Evolutionary conservation across 2,329 filamentous ascomycete genomes (phyloP), one percentile per base, ranked within the genome.

Genomic region (Arthrobotrys megalospora): DNA sequence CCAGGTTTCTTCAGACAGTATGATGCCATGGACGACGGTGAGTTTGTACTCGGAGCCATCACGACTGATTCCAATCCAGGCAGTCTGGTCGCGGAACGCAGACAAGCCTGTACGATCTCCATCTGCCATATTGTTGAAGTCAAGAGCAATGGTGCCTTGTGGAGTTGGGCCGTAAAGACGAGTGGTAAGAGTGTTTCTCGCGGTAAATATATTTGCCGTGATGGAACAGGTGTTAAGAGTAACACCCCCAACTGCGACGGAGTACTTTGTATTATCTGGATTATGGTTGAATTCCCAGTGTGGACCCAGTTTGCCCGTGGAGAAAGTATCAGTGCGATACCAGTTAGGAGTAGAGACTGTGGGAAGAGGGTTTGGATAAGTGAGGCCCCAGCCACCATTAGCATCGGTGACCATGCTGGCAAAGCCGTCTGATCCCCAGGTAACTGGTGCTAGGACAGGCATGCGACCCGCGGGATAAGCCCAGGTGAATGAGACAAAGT

Each of bases 201-300:
- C 86, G 0, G 81, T 80, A 69, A 84, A 87, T 11, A 79, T 34
- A 19, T 79, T 53, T 16, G 43, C 52, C 14, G 75, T 79, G 43
- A 76, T 69, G 4, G 69, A 66, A 32, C 28, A 48, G 4, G 75
- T 63, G 11, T 50, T 43, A 2, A 79, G 41, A 6, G 69, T 79
- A 82, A 83, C 1, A 11, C 16, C 53, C 0, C 87, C 86, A 32
- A 85, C 83, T 47, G 84, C 81, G 11, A 88, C 83, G 0, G 81
- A 82, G 80, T 83, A 90, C 6, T 85, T 86, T 11, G 82, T 83
- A 0, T 82, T 84, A 68, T 90, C 88, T 0, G 89, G 88, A 81
- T 90, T 90, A 79, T 90, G 89, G 80, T 90, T 90, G 88, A 88
- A 90, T 82, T 90, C 88, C 87, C 87, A 90, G 1, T 86, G 83